A percentile compares a stretch with the other conserved stretches of the same genome.
phyloP scores from a whole-genome alignment of 75 land plant species.

The Ceratopteris richardii region DNA sequence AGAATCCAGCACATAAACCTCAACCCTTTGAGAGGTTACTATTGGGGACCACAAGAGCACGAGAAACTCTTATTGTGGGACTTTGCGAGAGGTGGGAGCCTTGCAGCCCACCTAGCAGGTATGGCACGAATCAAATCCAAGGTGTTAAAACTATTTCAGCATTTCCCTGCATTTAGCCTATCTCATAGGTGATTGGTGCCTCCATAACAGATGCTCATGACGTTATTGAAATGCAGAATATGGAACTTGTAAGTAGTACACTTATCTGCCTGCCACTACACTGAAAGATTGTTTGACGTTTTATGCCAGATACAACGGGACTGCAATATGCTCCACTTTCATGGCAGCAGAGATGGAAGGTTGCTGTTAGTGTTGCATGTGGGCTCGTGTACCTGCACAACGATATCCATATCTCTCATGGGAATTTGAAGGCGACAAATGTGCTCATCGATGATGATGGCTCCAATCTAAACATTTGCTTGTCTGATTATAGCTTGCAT shows the following conservation, averaged over 20 bases:
- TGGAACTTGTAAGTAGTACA: too few relatives aligned
- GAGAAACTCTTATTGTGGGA: slow-evolving; percentile 76
- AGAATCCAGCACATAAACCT: slow-evolving; percentile 60
- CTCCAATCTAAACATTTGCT: slow-evolving; percentile 23
- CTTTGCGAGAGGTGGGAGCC: slow-evolving; percentile 9
- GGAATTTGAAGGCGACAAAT: slow-evolving; percentile 92
- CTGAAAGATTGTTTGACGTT: too few relatives aligned
- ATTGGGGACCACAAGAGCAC: slow-evolving; percentile 92
- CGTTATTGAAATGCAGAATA: too few relatives aligned
- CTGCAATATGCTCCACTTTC: slow-evolving; percentile 16
- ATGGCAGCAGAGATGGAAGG: slow-evolving; percentile 72
- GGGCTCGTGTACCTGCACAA: slow-evolving; percentile 70
- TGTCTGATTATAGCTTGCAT: slow-evolving; percentile 87
- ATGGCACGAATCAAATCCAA: too few relatives aligned
- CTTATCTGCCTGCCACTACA: too few relatives aligned
- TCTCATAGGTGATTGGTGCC: too few relatives aligned
- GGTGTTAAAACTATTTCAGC: too few relatives aligned
- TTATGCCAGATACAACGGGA: too few relatives aligned
- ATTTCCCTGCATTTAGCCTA: too few relatives aligned
- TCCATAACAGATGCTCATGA: too few relatives aligned
- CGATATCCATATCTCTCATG: slow-evolving; percentile 70
- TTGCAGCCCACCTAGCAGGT: background rate
- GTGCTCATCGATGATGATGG: slow-evolving; percentile 40
- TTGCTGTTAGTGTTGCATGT: slow-evolving; percentile 78
- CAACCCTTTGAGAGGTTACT: slow-evolving; percentile 63